Evolutionary conservation across 257 asterid species (phyloP).

Genomic region (Nicotiana benthamiana): DNA sequence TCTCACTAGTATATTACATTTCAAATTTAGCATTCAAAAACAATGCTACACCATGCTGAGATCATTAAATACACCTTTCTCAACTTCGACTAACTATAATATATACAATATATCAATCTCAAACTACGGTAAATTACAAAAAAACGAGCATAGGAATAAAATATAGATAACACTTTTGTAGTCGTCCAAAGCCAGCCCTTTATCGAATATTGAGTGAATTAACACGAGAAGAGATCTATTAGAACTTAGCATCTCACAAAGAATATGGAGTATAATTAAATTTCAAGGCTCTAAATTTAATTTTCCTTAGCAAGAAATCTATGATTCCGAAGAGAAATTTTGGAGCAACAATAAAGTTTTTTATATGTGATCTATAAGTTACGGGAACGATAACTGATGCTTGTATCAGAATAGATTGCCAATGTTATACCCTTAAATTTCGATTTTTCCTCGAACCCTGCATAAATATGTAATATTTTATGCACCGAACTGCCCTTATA

Average conservation of each 20-base stretch:
- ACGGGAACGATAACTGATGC: rapidly evolving
- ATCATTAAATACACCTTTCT: not conserved
- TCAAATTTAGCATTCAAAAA: not conserved
- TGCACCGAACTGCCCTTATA: too few species aligned
- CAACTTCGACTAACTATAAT: not conserved
- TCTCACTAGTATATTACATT: not conserved
- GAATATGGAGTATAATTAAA: not conserved
- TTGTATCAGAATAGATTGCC: too few species aligned
- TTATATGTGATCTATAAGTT: too few species aligned
- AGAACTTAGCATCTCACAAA: not conserved
- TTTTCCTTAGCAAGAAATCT: too few species aligned
- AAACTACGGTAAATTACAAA: too few species aligned
- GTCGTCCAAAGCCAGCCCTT: not conserved
- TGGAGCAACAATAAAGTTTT: too few species aligned
- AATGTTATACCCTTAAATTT: rapidly evolving
- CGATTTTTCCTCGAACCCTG: rapidly evolving
- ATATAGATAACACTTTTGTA: not conserved
- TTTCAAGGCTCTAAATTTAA: not conserved
- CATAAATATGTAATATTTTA: too few species aligned
- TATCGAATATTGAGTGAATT: not conserved
- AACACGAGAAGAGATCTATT: not conserved
- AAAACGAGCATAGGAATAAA: too few species aligned
- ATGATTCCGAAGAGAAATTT: too few species aligned
- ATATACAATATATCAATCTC: not conserved
- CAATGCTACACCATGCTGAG: not conserved